Base-by-base conservation (phyloP, 2,329 filamentous ascomycete genomes). In the Bertia moriformis region DNA sequence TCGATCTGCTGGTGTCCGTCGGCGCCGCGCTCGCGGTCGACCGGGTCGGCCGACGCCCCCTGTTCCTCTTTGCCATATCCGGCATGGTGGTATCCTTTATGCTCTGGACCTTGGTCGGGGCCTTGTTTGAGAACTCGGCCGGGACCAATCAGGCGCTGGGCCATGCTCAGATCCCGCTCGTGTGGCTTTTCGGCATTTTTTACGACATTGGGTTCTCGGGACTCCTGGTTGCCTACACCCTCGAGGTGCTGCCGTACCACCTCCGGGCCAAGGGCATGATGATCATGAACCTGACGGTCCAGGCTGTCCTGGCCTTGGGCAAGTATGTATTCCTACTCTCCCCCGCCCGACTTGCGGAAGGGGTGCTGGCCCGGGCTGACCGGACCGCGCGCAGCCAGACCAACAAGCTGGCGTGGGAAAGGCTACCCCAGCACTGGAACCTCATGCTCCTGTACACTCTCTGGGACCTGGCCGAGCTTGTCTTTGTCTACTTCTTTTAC, bases 401-500 rank as follows among this genome's bases (percentile, higher is more conserved):
- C 48, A 80, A 81, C 61, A 71, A 70, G 49, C 59, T 76, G 41
- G 75, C 74, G 5, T 78, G 76, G 67, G 60, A 72, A 39, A 63
- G 67, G 40, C 57, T 79, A 36, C 68, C 69, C 14, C 57, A 65
- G 39, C 68, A 78, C 55, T 79, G 73, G 71, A 67, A 78, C 55
- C 70, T 80, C 41, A 78, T 75, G 64, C 62, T 78, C 36, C 75
- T 78, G 58, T 80, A 79, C 56, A 73, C 71, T 17, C 53, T 73
- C 40, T 79, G 74, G 74, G 69, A 78, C 51, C 60, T 67, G 37
- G 54, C 67, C 49, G 71, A 79, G 54, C 58, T 78, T 36, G 44
- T 71, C 37, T 77, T 79, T 47, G 73, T 80, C 24, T 78, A 67
- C 56, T 74, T 75, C 61, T 69, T 79, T 54, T 79, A 77, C 52